These are phyloP conservation scores for Aschersonia sp. DNA, from an alignment of 2,329 filamentous ascomycete genomes.

Conservation along the genomic window DNA sequence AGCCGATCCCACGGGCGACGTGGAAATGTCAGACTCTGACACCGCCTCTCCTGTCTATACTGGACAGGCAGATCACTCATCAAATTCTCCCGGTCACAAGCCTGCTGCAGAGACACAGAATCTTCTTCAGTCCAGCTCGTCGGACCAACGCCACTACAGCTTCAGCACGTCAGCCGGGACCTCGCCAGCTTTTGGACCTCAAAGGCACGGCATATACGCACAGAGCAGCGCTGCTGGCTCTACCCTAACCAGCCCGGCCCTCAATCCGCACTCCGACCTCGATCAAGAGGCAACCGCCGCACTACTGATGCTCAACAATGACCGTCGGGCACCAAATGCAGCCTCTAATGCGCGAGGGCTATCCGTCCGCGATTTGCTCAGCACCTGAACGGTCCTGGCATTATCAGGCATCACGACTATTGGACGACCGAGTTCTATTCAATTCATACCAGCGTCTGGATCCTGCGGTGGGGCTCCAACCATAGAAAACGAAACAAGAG, in stretches of 20 bases:
- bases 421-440: neutral
- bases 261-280: conserved; percentile 39
- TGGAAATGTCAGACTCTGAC: conserved; percentile 47
- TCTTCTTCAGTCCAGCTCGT: conserved; percentile 40
- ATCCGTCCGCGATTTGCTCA: conserved; percentile 40
- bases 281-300: conserved; percentile 76
- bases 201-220: conserved; percentile 20
- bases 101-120: conserved; percentile 26
- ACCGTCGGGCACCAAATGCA: conserved; percentile 40
- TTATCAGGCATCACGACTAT: too few relatives aligned
- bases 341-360: conserved; percentile 26
- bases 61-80: conserved; percentile 19
- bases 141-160: conserved; percentile 35
- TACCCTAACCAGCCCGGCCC: conserved; percentile 41
- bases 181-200: conserved; percentile 44
- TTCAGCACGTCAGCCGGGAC: conserved; percentile 32
- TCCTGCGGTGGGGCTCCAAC: too few relatives aligned
- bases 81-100: conserved; percentile 34
- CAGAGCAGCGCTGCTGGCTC: conserved; percentile 31
- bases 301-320: conserved; percentile 73
- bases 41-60: conserved; percentile 32
- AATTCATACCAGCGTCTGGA: too few relatives aligned
- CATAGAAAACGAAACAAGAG: too few relatives aligned
- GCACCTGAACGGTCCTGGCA: conserved; percentile 21
- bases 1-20: conserved; percentile 25